Conservation (phyloP, 192 early-diverging fungal species). For the Rhizoclosmatium sp. region DNA sequence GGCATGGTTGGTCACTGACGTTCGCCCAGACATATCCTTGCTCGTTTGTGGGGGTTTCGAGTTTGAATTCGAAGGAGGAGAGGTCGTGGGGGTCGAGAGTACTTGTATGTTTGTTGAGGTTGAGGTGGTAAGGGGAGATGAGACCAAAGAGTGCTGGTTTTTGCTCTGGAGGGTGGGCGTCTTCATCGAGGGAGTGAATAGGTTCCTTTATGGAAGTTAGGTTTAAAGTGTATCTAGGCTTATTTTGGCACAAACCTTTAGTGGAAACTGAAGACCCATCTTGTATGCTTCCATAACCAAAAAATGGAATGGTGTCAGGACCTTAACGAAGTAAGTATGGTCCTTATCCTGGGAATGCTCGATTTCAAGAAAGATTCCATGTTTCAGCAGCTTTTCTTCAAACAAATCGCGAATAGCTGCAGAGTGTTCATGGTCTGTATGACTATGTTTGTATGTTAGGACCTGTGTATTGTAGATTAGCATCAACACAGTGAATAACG, state of each 20-base stretch:
- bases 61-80: slow-evolving; percentile 7
- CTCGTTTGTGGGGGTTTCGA: not conserved
- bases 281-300: not conserved
- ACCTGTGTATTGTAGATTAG: too few relatives aligned
- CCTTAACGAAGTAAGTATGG: slow-evolving; percentile 3
- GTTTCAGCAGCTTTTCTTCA: slow-evolving; percentile 8
- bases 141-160: not conserved
- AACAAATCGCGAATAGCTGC: not conserved
- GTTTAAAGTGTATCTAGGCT: not conserved
- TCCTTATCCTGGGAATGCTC: not conserved
- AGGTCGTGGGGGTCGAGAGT: not conserved
- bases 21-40: not conserved
- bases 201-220: not conserved
- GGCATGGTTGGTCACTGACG: not conserved
- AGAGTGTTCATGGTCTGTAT: not conserved
- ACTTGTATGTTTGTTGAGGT: not conserved
- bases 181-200: not conserved
- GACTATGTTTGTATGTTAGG: not conserved
- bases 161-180: slow-evolving; percentile 4
- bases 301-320: not conserved
- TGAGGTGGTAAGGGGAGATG: not conserved
- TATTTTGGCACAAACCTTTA: not conserved
- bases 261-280: not conserved
- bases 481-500: too few relatives aligned
- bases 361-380: slow-evolving; percentile 8